A percentile compares a stretch with the other conserved stretches of the same genome.
Conservation (phyloP, 1,284 basidiomycete species). For the Papiliotrema flavescens region DNA sequence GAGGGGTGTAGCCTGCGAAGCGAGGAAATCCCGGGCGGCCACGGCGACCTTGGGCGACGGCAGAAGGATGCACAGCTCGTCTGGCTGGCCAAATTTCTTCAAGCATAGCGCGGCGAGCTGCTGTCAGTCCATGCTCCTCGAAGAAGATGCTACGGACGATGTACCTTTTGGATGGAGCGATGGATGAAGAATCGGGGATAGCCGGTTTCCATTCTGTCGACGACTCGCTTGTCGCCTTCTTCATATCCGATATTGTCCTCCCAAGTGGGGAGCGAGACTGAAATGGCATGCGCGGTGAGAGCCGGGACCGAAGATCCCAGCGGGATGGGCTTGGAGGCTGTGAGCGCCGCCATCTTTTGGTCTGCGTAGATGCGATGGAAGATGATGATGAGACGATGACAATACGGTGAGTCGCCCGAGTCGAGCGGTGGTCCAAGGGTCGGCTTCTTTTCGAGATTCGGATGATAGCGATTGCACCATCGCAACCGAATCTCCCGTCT, state of each 20-base stretch:
- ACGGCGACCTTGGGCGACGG: slow-evolving; percentile 69
- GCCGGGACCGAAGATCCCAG: slow-evolving; percentile 51
- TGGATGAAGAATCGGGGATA: slow-evolving; percentile 98
- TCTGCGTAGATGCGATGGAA: background rate
- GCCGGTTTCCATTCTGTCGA: slow-evolving; percentile 82
- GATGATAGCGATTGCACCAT: too few species aligned
- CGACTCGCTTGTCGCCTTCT: slow-evolving; percentile 79
- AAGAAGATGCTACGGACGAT: background rate
- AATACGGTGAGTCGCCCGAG: too few species aligned
- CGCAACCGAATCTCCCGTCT: too few species aligned
- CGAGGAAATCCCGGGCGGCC: slow-evolving; percentile 71
- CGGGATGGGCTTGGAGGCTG: slow-evolving; percentile 31
- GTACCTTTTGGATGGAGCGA: slow-evolving; percentile 72
- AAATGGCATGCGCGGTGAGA: slow-evolving; percentile 76
- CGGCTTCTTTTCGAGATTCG: too few species aligned
- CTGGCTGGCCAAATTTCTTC: slow-evolving; percentile 66
- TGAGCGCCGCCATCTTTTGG: slow-evolving; percentile 9
- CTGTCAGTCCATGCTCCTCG: background rate
- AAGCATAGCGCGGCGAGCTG: slow-evolving; percentile 75
- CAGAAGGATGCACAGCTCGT: slow-evolving; percentile 74
- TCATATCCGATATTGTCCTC: slow-evolving; percentile 90
- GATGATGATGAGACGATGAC: background rate
- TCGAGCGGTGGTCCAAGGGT: too few species aligned
- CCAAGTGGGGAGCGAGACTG: slow-evolving; percentile 96
- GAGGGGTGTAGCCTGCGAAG: slow-evolving; percentile 52